These are phyloP conservation scores for Boletus huronensis DNA, from an alignment of 768 basidiomycete genomes.

Conservation along the genomic window DNA sequence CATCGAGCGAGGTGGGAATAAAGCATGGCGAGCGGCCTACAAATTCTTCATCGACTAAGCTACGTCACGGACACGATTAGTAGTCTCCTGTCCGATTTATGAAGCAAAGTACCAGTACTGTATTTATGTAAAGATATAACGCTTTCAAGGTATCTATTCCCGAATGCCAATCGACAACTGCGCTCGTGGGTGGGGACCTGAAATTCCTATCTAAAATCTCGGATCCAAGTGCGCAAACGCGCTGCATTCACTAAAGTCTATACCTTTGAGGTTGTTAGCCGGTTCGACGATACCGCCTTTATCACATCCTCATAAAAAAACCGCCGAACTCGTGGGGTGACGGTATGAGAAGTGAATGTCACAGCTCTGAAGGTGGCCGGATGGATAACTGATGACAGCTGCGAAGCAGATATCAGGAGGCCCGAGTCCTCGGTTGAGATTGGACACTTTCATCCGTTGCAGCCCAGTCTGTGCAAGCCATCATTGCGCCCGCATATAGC, in stretches of 20 bases:
- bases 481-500: background rate
- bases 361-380: background rate
- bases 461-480: background rate
- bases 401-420: no score
- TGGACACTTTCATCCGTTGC: background rate
- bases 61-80: background rate
- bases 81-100: background rate
- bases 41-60: conserved; percentile 26
- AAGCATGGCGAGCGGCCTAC: conserved; percentile 50
- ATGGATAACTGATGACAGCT: background rate
- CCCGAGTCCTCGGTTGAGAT: background rate
- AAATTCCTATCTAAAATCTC: background rate
- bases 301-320: background rate
- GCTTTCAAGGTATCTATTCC: background rate
- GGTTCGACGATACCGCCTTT: background rate
- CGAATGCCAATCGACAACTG: background rate
- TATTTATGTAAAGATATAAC: conserved; percentile 8
- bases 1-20: conserved; percentile 58
- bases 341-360: background rate
- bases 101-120: background rate
- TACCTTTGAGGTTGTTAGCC: background rate
- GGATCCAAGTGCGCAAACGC: background rate
- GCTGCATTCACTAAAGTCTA: background rate
- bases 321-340: background rate
- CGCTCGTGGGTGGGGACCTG: background rate